Conservation (phyloP, 1,284 basidiomycete species). For the Malassezia yamatoensis region DNA sequence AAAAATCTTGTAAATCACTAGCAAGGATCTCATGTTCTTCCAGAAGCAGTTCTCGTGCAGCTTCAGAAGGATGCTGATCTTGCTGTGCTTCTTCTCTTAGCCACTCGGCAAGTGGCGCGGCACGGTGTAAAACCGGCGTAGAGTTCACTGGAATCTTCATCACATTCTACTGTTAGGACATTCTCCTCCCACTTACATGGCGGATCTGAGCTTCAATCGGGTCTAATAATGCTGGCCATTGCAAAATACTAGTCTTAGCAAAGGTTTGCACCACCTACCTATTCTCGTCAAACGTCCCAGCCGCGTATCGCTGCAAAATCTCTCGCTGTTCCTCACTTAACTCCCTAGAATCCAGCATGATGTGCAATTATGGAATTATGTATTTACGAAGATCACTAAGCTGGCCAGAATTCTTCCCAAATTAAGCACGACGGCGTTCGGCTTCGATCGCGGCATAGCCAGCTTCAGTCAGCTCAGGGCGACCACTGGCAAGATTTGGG, state of each 20-base stretch:
- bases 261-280: background rate
- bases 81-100: slow-evolving; percentile 4
- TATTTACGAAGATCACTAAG: no score
- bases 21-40: slow-evolving; percentile 4
- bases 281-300: background rate
- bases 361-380: no score
- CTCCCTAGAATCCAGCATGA: background rate
- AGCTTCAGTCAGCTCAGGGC: slow-evolving; percentile 59
- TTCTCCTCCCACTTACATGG: background rate
- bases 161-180: slow-evolving; percentile 1
- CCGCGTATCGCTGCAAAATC: background rate
- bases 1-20: slow-evolving; percentile 10
- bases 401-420: background rate
- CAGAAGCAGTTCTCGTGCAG: slow-evolving; percentile 6
- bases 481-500: slow-evolving; percentile 61
- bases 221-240: slow-evolving; percentile 4
- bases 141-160: background rate
- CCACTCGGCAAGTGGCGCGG: slow-evolving; percentile 8
- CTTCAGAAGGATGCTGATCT: background rate
- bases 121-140: slow-evolving; percentile 1
- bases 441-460: slow-evolving; percentile 46
- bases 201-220: slow-evolving; percentile 1
- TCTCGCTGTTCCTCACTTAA: slow-evolving; percentile 1
- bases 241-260: background rate
- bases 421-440: slow-evolving; percentile 19